Evolutionary conservation across 768 basidiomycete species (phyloP), one percentile per base, ranked within the genome.

Genomic region (Termitomyces eurrhizus): DNA sequence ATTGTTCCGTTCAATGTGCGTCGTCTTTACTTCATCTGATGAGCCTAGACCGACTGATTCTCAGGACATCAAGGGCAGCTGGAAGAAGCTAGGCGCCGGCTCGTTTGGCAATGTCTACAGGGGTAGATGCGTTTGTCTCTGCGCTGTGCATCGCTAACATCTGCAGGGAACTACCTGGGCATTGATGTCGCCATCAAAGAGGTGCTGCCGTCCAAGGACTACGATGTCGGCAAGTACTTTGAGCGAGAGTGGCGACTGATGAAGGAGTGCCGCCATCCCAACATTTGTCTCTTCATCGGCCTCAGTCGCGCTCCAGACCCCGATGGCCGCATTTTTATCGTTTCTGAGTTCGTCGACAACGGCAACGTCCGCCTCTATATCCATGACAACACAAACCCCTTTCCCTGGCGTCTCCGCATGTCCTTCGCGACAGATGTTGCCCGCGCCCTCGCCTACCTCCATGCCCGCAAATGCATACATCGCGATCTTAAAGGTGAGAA

Each of bases 161-260:
- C 21, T 29, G 24, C 67, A 92, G 93, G 90, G 2, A 83, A 75
- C 33, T 99, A 99, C 76, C 88, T 99, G 39, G 97, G 97, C 8
- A 92, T 97, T 65, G 92, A 97, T 64, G 91, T 97, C 39, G 95
- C 95, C 37, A 93, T 98, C 74, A 97, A 97, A 73, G 95, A 98
- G 75, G 94, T 98, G 3, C 80, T 97, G 8, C 93, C 93, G 0
- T 94, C 91, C 24, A 89, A 76, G 6, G 92, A 91, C 60, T 98
- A 98, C 74, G 93, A 97, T 67, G 94, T 97, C 39, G 83, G 88
- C 67, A 99, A 99, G 75, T 98, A 99, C 77, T 96, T 98, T 72
- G 93, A 96, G 69, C 84, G 96, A n/a, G 96, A 99, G 80, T 97
- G 95, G 93, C 83, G 92, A 35, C 84, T 98, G 35, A 97, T 98